phyloP scores from a whole-genome alignment of 495 filamentous ascomycete genomes.

The Massariosphaeria phaeospora region DNA sequence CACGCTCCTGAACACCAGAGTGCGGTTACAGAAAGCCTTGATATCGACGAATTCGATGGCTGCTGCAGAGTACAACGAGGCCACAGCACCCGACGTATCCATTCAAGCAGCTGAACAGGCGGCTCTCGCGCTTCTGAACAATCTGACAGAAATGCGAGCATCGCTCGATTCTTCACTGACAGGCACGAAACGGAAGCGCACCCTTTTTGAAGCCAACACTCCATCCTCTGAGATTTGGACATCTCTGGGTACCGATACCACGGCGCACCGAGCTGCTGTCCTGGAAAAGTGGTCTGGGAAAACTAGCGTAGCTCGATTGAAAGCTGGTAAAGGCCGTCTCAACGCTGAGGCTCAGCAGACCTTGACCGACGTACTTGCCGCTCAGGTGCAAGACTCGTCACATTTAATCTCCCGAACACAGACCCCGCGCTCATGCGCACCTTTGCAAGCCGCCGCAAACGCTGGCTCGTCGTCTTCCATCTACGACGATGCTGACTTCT shows the following conservation, averaged over 20 bases:
- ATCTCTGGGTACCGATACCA: conserved; percentile 53
- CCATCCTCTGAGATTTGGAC: conserved; percentile 62
- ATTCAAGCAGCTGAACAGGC: conserved; percentile 78
- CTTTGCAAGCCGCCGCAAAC: conserved; percentile 54
- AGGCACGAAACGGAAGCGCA: conserved; percentile 50
- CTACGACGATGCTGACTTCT: conserved; percentile 93
- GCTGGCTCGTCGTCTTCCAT: conserved; percentile 48
- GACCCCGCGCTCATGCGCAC: conserved; percentile 67
- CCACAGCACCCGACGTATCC: conserved; percentile 34
- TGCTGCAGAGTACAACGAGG: conserved; percentile 17
- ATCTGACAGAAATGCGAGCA: conserved; percentile 66
- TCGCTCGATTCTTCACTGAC: conserved; percentile 52
- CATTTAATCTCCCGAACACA: conserved; percentile 63
- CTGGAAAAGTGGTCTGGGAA: conserved; percentile 67
- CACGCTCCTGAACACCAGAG: conserved; percentile 75
- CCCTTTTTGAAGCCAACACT: conserved; percentile 46
- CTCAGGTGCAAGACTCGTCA: conserved; percentile 63
- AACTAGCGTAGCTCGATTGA: conserved; percentile 47
- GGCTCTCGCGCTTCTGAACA: conserved; percentile 82
- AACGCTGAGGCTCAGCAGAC: conserved; percentile 48
- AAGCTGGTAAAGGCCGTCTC: conserved; percentile 38
- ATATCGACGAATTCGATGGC: conserved; percentile 72
- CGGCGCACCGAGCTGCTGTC: conserved; percentile 49
- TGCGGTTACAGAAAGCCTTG: conserved; percentile 85
- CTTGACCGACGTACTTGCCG: conserved; percentile 66